Conservation (phyloP, 2,329 filamentous ascomycete species). For the Diaporthe destruens region DNA sequence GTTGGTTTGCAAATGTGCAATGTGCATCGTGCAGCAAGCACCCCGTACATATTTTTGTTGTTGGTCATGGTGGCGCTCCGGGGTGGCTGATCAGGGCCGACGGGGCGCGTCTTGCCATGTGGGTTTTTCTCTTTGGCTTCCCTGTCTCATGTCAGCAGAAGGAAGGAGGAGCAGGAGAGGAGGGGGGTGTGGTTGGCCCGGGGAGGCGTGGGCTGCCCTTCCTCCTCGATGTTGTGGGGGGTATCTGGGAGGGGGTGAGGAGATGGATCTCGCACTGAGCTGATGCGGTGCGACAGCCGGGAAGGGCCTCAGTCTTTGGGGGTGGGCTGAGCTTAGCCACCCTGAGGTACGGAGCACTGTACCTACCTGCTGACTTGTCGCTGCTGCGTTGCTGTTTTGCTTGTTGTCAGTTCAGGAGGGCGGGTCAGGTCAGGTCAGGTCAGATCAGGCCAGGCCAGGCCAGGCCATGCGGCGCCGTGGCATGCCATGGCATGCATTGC, state of each 20-base stretch:
- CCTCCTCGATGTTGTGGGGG: not conserved
- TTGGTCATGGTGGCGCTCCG: not conserved
- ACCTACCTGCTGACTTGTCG: not conserved
- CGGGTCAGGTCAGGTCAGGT: not conserved
- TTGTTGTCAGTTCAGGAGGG: not conserved
- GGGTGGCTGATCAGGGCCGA: conserved; percentile 24
- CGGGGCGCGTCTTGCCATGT: conserved; percentile 21
- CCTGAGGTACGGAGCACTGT: too few species aligned
- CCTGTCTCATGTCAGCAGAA: conserved; percentile 9
- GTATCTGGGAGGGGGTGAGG: too few species aligned
- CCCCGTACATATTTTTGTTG: not conserved
- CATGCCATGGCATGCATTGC: not conserved
- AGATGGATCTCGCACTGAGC: not conserved
- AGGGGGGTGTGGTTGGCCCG: not conserved
- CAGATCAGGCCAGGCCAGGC: not conserved
- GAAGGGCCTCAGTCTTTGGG: not conserved
- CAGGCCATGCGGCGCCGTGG: not conserved
- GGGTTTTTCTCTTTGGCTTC: not conserved
- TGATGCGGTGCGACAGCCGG: conserved; percentile 3
- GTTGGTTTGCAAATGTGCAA: not conserved
- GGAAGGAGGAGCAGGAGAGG: too few species aligned
- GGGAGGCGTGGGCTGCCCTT: too few species aligned
- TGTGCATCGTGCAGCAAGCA: too few species aligned
- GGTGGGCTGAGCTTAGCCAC: conserved; percentile 13
- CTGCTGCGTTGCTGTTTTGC: not conserved